Base-by-base conservation (phyloP, 2,329 filamentous ascomycete species). In the Aspergillus sp. region DNA sequence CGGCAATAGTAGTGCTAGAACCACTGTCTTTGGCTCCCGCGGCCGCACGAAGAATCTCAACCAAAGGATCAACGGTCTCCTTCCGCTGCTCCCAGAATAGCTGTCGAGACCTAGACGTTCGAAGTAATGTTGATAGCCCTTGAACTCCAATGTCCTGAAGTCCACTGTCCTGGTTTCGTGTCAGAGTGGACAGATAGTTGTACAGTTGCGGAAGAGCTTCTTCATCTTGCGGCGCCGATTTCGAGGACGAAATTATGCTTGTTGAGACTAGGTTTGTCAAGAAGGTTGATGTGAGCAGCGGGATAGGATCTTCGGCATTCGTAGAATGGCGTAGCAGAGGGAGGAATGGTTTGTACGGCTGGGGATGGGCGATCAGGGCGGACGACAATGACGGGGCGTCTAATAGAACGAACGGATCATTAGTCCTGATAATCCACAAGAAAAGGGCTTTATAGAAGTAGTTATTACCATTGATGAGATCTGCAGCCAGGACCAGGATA, bases 61-160 rank as follows among this genome's bases (percentile, higher is more conserved):
- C 80, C 60, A 98, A 79, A 8, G 95, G 93, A 46, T 82, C 83
- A 39, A 97, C 70, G 0, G 93, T 97, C 78, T 97, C 90, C 71
- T 87, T 87, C 67, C 90, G 85, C 75, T 96, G 91, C 62, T 89
- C 85, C 95, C 95, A 99, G 78, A 98, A 98, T 56, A 95, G 82
- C 65, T 88, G 82, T 63, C 95, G 85, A 3, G 92, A 86, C 57
- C 85, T 85, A 60, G 82, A 84, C 40, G 87, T 90, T 60, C 91
- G 88, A 33, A 99, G 82, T 33, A 99, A 81, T 19, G 90, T 83
- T 37, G 95, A 97, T 76, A 93, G 96, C 71, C 93, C 86, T 70
- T 95, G 90, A 12, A 98, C 92, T 24, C 92, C 93, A 70, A 98
- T 96, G 71, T 99, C 95, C 76, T 99, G 95, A 56, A 96, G 83